These are phyloP conservation scores for Eimeria sp. DNA, from an alignment of 169 alveolate species.

Conservation along the genomic window DNA sequence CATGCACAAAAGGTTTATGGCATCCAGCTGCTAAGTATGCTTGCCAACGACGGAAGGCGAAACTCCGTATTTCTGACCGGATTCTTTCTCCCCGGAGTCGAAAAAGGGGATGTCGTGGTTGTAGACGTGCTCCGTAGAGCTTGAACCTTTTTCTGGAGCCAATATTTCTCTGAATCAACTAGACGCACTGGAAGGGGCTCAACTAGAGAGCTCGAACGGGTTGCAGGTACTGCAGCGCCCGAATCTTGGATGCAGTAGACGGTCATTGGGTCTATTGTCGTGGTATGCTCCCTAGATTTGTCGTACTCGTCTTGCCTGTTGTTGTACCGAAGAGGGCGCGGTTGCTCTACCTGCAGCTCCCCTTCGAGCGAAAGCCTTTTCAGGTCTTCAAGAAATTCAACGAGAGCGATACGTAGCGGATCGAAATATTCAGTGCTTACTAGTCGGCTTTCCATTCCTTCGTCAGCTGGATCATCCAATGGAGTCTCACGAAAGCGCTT, in stretches of 20 bases:
- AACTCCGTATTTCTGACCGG: background rate
- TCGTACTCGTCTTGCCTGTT: constrained; percentile 54
- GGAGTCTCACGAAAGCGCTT: constrained; percentile 61
- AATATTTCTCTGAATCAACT: constrained; percentile 51
- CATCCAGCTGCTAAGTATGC: constrained; percentile 31
- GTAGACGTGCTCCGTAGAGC: constrained; percentile 47
- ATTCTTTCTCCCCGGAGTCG: too few species aligned
- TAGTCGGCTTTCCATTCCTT: constrained; percentile 61
- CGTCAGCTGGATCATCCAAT: constrained; percentile 68
- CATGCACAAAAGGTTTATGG: background rate
- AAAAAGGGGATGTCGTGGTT: constrained; percentile 29
- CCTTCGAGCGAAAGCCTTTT: constrained; percentile 49
- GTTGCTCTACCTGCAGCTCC: constrained; percentile 62
- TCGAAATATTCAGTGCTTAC: constrained; percentile 73
- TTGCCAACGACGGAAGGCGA: constrained; percentile 18
- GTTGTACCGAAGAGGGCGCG: constrained; percentile 69
- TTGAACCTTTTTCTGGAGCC: constrained; percentile 61
- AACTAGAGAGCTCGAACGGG: background rate
- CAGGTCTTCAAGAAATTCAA: constrained; percentile 67
- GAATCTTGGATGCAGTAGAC: constrained; percentile 67
- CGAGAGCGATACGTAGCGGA: constrained; percentile 50
- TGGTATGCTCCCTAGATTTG: constrained; percentile 70
- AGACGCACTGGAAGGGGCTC: constrained; percentile 26
- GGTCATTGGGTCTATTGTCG: constrained; percentile 29
- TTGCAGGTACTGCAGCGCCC: background rate